Evolutionary conservation across 208 protist genomes (phyloP), one percentile per base, ranked within the genome.

Genomic region (Herpetomonas samuelpessoai): DNA sequence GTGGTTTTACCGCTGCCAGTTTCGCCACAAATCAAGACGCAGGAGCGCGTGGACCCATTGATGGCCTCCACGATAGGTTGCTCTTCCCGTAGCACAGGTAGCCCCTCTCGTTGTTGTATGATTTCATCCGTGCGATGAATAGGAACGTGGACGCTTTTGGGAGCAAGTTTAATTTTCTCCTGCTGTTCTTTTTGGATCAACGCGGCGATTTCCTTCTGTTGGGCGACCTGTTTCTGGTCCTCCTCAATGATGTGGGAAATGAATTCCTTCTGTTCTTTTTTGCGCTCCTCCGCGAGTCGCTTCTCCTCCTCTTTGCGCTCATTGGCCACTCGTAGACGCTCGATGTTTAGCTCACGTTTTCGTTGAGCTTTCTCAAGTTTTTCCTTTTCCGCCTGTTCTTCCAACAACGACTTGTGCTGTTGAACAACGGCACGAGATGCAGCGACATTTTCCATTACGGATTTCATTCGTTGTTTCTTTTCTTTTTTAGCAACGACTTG

Each of bases 1-100:
- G 97, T 99, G 1, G 94, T 98, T 71, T 99, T 99, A 50, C 98
- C 98, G 26, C 93, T 98, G 50, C 98, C 98, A 1, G 98, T 99
- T 65, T 99, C 98, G 57, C 98, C 98, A 65, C 98, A 97, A 14
- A 99, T 81, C 2, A 99, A 71, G 56, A 97, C 88, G 51, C 86
- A 93, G 6, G 86, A 84, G 31, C 88, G 68, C 26, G 70, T 71
- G 14, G 81, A 59, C 24, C 64, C 74, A 51, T 86, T 87, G 46
- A 97, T 95, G 18, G 88, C 86, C 65, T 97, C 88, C 62, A 97
- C 76, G 65, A 97, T 97, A 22, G 76, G 63, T 62, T 97, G 92
- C 71, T 97, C 88, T 62, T 95, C 86, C 18, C 86, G 74, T 2
- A 97, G 72, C 26, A 95, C 88, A 9, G 92, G 92, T 24, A 97